Base-by-base conservation (phyloP, 306 rosid genomes). In the Crotalaria pallida region DNA sequence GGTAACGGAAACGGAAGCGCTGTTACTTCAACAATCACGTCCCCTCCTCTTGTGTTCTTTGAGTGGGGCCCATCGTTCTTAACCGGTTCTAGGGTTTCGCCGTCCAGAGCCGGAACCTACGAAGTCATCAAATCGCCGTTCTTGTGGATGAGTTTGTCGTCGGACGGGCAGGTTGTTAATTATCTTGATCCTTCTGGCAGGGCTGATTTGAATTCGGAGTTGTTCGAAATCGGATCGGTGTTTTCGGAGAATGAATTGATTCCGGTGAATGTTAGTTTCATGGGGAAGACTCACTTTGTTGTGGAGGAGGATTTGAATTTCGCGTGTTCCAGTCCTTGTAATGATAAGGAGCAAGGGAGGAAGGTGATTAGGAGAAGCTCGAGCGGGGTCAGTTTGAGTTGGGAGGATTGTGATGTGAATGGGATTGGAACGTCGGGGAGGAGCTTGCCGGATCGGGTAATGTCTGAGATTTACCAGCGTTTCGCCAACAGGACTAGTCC, bases 401-500 rank as follows among this genome's bases (percentile, higher is more conserved):
- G 79, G 21, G 84, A 75, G 17, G 95, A 84, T 1, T 87, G 85
- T 15, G 90, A 81, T 21, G 33, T 38, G 74, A 66, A 79, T 64
- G 97, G 95, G 76, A 66, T 80, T 64, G 97, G 95, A 43, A 88
- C 89, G 2, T 86, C 95, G 0, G 96, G 88, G 56, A 90, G 88
- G 56, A 90, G 90, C 75, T 84, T 85, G 7, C 94, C 92, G 24
- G 89, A 89, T 65, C 79, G 82, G 67, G 45, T 87, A 24, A 77
- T 90, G 96, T 76, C 88, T 27, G 97, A 91, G 67, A 83, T 94
- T 70, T 94, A 94, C 79, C 97, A 91, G 81, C 81, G 78, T 76
- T 84, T 94, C 22, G 99, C 99, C n/a, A 94, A 94, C 76, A 71
- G 84, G 73, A 87, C 86, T 22, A 91, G 96, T 52, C 99, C 99